These are phyloP conservation scores for Fusarium sp. DNA, from an alignment of 2,329 filamentous ascomycete species.

Conservation along the genomic window DNA sequence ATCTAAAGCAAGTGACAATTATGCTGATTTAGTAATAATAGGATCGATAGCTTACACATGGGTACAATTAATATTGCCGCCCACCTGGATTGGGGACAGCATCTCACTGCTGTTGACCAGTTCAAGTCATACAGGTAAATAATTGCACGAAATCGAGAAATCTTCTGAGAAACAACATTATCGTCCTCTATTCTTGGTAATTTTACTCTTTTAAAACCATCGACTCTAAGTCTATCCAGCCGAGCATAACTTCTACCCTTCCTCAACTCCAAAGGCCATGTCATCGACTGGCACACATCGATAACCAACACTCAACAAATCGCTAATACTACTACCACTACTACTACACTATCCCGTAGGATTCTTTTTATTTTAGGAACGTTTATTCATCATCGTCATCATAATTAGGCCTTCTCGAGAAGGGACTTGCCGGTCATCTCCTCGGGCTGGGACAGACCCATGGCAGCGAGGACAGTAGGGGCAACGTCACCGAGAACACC, in stretches of 20 bases:
- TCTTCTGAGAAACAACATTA: constrained; percentile 3
- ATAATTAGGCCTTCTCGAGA: constrained; percentile 74
- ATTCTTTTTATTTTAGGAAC: constrained; percentile 9
- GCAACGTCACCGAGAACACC: constrained; percentile 98
- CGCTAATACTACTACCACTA: constrained; percentile 27
- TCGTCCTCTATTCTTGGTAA: constrained; percentile 18
- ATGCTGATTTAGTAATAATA: too few species aligned
- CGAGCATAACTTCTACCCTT: constrained; percentile 33
- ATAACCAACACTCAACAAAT: constrained; percentile 37
- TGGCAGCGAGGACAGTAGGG: constrained; percentile 88
- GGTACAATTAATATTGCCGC: too few species aligned
- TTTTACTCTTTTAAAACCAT: constrained; percentile 30
- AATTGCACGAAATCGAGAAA: background rate
- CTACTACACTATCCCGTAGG: constrained; percentile 22
- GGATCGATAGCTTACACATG: background rate
- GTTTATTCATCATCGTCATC: constrained; percentile 13
- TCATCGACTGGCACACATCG: constrained; percentile 25
- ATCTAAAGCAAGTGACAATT: too few species aligned
- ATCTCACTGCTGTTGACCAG: background rate
- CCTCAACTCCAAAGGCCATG: constrained; percentile 43
- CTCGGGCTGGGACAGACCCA: constrained; percentile 90
- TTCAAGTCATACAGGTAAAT: background rate
- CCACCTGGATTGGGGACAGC: too few species aligned
- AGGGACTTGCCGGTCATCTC: constrained; percentile 93
- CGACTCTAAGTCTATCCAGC: constrained; percentile 35